Evolutionary conservation across 208 protist species (phyloP).

Genomic region (Trypanosomatidae sp.): DNA sequence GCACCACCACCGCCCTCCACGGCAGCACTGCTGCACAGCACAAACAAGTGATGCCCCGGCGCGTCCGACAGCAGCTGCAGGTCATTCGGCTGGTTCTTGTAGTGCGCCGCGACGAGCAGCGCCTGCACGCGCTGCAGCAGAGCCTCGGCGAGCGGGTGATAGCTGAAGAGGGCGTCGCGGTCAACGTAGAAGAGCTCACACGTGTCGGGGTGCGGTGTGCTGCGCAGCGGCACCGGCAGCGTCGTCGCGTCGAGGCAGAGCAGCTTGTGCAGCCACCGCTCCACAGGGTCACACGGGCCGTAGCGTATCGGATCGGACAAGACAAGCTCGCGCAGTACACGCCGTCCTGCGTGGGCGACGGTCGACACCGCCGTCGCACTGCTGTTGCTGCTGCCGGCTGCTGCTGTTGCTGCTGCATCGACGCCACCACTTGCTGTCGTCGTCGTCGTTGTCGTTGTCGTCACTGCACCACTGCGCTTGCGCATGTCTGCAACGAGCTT

Average conservation of each 20-base stretch:
- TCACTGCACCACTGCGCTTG: slow-evolving; percentile 22
- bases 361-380: slow-evolving; percentile 2
- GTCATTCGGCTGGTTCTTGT: slow-evolving; percentile 99
- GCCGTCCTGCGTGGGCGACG: slow-evolving; percentile 5
- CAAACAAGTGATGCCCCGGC: slow-evolving; percentile 98
- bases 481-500: slow-evolving; percentile 98
- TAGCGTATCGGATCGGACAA: slow-evolving; percentile 98
- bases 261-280: slow-evolving; percentile 97
- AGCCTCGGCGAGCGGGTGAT: slow-evolving; percentile 88
- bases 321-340: slow-evolving; percentile 89
- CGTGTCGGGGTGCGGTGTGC: slow-evolving; percentile 85
- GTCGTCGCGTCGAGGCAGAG: slow-evolving; percentile 95
- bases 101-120: slow-evolving; percentile 95
- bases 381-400: not conserved
- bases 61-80: slow-evolving; percentile 98
- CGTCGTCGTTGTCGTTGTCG: too few species aligned
- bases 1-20: slow-evolving; percentile 3
- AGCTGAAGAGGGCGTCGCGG: slow-evolving; percentile 98
- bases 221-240: slow-evolving; percentile 20
- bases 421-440: too few species aligned
- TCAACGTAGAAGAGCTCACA: slow-evolving; percentile 98
- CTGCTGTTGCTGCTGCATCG: not conserved
- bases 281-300: slow-evolving; percentile 89
- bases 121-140: slow-evolving; percentile 95
- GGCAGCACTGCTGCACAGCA: slow-evolving; percentile 85